Evolutionary conservation across 495 filamentous ascomycete genomes (phyloP), one percentile per base, ranked within the genome.

Genomic region (Talaromyces trachyspermus): DNA sequence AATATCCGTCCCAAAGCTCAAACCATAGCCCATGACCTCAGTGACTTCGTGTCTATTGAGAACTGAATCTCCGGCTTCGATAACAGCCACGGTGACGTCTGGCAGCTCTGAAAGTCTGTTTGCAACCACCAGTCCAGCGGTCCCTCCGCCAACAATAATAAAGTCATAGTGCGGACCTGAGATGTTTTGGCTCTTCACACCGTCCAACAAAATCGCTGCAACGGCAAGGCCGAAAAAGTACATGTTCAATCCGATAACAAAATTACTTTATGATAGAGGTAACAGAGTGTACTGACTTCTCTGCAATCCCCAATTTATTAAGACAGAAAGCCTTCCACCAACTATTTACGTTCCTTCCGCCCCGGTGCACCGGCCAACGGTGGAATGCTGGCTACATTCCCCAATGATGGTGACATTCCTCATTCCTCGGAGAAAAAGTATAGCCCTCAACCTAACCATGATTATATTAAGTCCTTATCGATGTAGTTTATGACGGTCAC

Each of bases 31-130:
- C 4, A 46, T 37, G 4, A 66, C 56, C 29, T 68, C 54, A 2
- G 72, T 76, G 10, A 78, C 73, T 43, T 79, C 76, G 15, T 54
- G 49, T 39, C 78, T 77, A 33, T 71, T 58, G 8, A 63, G 62
- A 11, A 67, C 70, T 12, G 68, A 69, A n/a, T 52, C 59, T 2
- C 79, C 78, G 14, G 77, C 76, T 59, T 83, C 78, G 22, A 80
- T 66, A 15, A 81, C 64, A 0, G 66, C 66, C 10, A 81, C 70
- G 4, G 53, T 67, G 23, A 74, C 43, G 39, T 64, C 54, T 2
- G 68, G 54, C 41, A 71, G 54, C 50, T 74, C 72, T 2, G 73
- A 74, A 4, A 81, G 66, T 10, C 76, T 67, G 54, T 72, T 73
- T 4, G 78, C 77, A 5, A 79, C 54, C 10, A 71, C 68, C 15